Base-by-base conservation (phyloP, 1,284 basidiomycete species). In the Ganoderma lucidum region DNA sequence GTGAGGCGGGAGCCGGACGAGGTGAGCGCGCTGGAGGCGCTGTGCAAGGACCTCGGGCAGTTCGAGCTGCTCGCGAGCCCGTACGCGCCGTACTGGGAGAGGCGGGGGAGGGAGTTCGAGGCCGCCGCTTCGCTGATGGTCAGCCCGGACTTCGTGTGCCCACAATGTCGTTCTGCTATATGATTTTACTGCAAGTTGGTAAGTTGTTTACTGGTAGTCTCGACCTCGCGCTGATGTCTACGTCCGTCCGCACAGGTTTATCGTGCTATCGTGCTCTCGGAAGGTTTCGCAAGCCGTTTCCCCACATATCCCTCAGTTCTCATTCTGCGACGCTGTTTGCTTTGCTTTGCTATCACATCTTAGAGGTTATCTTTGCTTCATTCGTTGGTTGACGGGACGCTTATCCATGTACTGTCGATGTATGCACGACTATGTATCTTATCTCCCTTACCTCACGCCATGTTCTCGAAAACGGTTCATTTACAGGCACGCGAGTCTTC, bases 71-170 rank as follows among this genome's bases (percentile, higher is more conserved):
- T 73, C 51, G 75, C 75, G 44, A 63, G 66, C 32, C 69, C 71
- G 28, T 69, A 69, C 41, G 14, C 2, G 53, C 63, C 66, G 30
- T 76, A 75, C 30, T 76, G 75, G 75, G 70, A 70, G 59, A 45
- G 59, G 41, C 69, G 73, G 17, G 30, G 35, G 56, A 12, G 14
- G n/a, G 60, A 70, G 66, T 72, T 71, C 17, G 30, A 51, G 58
- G 44, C 23, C 19, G 62, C 70, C 39, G 65, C 23, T 44, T 45
- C 15, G 10, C 44, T 68, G 58, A 48, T 73, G 10, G 14, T 44
- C 3, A 59, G 61, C 2, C 64, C 68, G 1, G 61, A 64, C 45
- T 68, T 73, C 39, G 32, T 73, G 12, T 76, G 75, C n/a, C 75
- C 75, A 37, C 41, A 65, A 6, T 76, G 75, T 48, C 53, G 58